phyloP scores from a whole-genome alignment of 768 basidiomycete genomes.

The Cystobasidium ongulense region DNA sequence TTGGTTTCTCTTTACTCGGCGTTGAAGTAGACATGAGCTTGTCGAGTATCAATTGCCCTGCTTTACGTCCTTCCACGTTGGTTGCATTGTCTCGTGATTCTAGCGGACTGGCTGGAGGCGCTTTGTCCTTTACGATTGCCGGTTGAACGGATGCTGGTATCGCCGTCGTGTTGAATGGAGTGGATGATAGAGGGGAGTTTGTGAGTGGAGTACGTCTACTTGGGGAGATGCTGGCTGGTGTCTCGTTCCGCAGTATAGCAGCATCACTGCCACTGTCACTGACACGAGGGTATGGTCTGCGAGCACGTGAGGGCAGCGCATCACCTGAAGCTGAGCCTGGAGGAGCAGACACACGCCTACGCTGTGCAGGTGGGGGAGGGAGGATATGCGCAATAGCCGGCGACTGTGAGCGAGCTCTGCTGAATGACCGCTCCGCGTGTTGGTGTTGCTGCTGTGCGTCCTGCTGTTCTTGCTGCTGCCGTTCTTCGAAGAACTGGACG shows the following conservation, averaged over 20 bases:
- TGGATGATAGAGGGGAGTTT: too few species aligned
- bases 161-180: not conserved
- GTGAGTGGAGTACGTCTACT: too few species aligned
- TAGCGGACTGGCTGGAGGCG: not conserved
- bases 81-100: constrained; percentile 4
- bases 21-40: not conserved
- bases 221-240: too few species aligned
- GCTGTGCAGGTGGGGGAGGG: not conserved
- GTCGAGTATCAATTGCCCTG: not conserved
- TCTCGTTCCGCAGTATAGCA: too few species aligned
- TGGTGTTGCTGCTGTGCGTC: not conserved
- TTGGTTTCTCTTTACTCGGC: not conserved
- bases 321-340: not conserved
- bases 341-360: not conserved
- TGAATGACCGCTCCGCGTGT: not conserved
- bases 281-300: too few species aligned
- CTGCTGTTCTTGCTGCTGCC: not conserved
- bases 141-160: not conserved
- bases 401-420: not conserved
- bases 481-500: constrained; percentile 1
- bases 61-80: not conserved
- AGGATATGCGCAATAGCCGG: not conserved
- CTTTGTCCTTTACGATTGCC: not conserved
- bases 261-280: too few species aligned
- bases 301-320: not conserved